phyloP scores from a whole-genome alignment of 768 basidiomycete species.

The Trametes cubensis region DNA sequence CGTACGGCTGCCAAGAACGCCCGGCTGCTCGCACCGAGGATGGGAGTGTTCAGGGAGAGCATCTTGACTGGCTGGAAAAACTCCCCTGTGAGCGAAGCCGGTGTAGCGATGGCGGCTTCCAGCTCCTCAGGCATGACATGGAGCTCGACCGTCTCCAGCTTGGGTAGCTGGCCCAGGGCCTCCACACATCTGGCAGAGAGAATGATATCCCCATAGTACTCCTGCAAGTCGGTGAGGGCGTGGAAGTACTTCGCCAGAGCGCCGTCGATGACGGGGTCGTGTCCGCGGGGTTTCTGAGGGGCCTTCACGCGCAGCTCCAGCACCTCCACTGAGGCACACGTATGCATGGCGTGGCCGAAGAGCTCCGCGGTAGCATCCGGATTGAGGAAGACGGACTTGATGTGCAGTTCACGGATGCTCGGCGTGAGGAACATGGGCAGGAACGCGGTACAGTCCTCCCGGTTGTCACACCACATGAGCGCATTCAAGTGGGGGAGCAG shows the following conservation, averaged over 20 bases:
- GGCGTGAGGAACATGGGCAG: constrained; percentile 3
- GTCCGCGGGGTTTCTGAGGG: not conserved
- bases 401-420: not conserved
- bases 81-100: not conserved
- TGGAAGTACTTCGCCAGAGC: constrained; percentile 1
- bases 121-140: not conserved
- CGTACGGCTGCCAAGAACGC: not conserved
- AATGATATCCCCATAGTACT: not conserved
- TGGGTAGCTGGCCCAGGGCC: not conserved
- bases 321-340: not conserved
- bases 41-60: not conserved
- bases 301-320: not conserved
- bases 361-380: not conserved
- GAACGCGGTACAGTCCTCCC: not conserved
- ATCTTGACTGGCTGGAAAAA: not conserved
- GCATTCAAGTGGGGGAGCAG: constrained; percentile 1
- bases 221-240: not conserved
- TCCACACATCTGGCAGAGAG: not conserved
- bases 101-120: not conserved
- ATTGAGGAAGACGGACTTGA: not conserved
- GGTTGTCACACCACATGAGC: constrained; percentile 6
- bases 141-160: not conserved
- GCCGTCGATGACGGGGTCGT: not conserved
- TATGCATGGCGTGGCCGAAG: not conserved
- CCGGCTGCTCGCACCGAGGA: not conserved